These are phyloP conservation scores for Corniculantispora saksenae DNA, from an alignment of 2,329 filamentous ascomycete species.

Conservation along the genomic window DNA sequence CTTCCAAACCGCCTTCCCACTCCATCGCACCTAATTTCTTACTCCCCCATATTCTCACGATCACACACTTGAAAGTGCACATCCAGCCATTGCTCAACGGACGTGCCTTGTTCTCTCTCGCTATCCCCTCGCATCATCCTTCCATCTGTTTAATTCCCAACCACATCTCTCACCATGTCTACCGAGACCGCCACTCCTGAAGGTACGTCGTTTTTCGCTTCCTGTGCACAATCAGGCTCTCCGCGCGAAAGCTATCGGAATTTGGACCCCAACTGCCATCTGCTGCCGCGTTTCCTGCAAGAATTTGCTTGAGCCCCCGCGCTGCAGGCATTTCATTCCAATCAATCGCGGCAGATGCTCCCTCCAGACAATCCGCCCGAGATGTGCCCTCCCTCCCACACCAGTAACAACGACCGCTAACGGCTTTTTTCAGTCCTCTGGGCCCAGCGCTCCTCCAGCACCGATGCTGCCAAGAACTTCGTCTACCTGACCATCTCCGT, in stretches of 20 bases:
- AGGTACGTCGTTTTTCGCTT: constrained; percentile 31
- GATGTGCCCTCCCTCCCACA: background rate
- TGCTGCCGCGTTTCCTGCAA: background rate
- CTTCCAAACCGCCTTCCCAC: background rate
- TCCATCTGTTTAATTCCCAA: constrained; percentile 15
- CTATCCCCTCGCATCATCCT: constrained; percentile 16
- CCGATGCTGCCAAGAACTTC: constrained; percentile 85
- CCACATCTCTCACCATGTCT: constrained; percentile 28
- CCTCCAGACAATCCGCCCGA: background rate
- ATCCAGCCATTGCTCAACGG: constrained; percentile 15
- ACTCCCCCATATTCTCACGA: constrained; percentile 2
- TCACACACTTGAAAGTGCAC: background rate
- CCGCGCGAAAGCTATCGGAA: background rate
- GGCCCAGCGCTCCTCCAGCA: constrained; percentile 89
- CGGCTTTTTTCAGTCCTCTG: constrained; percentile 71
- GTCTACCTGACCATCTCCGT: constrained; percentile 91
- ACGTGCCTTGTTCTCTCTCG: constrained; percentile 2
- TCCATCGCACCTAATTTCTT: constrained; percentile 13
- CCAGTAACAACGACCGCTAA: background rate
- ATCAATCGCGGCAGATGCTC: background rate
- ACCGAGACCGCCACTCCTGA: constrained; percentile 37
- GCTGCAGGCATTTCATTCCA: background rate
- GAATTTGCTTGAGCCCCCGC: background rate
- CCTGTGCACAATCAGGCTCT: background rate
- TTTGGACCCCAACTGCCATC: background rate